Percentiles rank a stretch among this genome's conserved stretches.
Evolutionary conservation across 139 green algal species (phyloP).

Genomic region (Volvox reticuliferus): DNA sequence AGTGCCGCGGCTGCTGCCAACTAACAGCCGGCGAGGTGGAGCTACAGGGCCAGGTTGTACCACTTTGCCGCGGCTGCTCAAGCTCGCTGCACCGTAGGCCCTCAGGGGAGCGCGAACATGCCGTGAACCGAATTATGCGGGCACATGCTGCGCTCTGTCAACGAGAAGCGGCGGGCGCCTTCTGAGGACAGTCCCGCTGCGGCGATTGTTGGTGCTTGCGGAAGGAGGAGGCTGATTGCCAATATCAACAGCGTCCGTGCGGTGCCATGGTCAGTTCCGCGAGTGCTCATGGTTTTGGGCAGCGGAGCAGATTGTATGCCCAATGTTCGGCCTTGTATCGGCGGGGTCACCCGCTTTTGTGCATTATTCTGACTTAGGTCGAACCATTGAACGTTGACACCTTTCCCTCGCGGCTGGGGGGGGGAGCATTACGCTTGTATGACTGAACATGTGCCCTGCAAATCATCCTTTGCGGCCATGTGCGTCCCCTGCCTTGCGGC

Average conservation of each 20-base stretch:
- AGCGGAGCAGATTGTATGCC: no score
- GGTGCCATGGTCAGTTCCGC: no score
- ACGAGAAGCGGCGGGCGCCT: constrained; percentile 12
- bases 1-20: constrained; percentile 41
- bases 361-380: no score
- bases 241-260: no score
- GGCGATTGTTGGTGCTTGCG: no score
- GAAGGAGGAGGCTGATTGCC: no score
- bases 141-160: not conserved
- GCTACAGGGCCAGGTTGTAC: not conserved
- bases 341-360: no score
- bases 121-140: not conserved
- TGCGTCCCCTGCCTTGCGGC: not conserved
- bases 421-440: not conserved
- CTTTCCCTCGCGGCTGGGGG: no score
- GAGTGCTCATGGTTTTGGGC: no score
- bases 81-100: not conserved
- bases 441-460: not conserved
- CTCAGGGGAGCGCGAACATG: not conserved
- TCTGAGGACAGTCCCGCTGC: not conserved
- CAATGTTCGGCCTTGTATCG: no score
- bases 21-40: constrained; percentile 39
- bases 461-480: constrained; percentile 8
- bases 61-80: constrained; percentile 22
- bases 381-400: no score